A percentile compares a stretch with the other conserved stretches of the same genome.
Evolutionary conservation across 2,329 filamentous ascomycete genomes (phyloP).

Genomic region (Hypomyces rosellus): DNA sequence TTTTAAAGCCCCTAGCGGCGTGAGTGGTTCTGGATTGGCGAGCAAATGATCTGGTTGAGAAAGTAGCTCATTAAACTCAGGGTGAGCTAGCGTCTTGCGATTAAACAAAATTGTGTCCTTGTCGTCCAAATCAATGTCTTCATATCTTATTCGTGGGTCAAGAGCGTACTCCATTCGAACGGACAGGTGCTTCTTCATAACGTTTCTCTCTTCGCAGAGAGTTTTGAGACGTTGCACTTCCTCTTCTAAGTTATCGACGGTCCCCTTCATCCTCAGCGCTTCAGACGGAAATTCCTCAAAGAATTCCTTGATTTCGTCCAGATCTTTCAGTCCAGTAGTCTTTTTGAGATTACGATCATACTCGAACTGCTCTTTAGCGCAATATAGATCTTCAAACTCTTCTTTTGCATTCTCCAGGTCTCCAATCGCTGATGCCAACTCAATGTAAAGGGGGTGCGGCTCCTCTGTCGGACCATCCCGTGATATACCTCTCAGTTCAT

Average conservation of each 20-base stretch:
- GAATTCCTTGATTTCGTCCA: slow-evolving; percentile 37
- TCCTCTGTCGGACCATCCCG: slow-evolving; percentile 30
- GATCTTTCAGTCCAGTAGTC: slow-evolving; percentile 21
- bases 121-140: slow-evolving; percentile 37
- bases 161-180: slow-evolving; percentile 34
- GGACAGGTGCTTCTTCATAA: slow-evolving; percentile 38
- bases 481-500: slow-evolving; percentile 30
- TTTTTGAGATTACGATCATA: slow-evolving; percentile 30
- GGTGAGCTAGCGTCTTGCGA: slow-evolving; percentile 29
- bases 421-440: slow-evolving; percentile 37
- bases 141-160: slow-evolving; percentile 29
- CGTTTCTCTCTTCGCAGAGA: slow-evolving; percentile 35
- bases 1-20: slow-evolving; percentile 35
- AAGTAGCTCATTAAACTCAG: slow-evolving; percentile 39
- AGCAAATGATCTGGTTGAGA: slow-evolving; percentile 43
- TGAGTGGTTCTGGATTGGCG: slow-evolving; percentile 29
- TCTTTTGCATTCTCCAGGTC: slow-evolving; percentile 44
- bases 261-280: slow-evolving; percentile 26
- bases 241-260: slow-evolving; percentile 28
- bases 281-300: slow-evolving; percentile 35
- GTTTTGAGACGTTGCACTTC: slow-evolving; percentile 30
- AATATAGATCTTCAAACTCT: slow-evolving; percentile 37
- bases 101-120: slow-evolving; percentile 17
- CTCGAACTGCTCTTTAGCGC: slow-evolving; percentile 32
- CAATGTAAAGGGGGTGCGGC: slow-evolving; percentile 41